Evolutionary conservation across 208 protist species (phyloP).

Genomic region (Acanthamoeba culbertsoni): DNA sequence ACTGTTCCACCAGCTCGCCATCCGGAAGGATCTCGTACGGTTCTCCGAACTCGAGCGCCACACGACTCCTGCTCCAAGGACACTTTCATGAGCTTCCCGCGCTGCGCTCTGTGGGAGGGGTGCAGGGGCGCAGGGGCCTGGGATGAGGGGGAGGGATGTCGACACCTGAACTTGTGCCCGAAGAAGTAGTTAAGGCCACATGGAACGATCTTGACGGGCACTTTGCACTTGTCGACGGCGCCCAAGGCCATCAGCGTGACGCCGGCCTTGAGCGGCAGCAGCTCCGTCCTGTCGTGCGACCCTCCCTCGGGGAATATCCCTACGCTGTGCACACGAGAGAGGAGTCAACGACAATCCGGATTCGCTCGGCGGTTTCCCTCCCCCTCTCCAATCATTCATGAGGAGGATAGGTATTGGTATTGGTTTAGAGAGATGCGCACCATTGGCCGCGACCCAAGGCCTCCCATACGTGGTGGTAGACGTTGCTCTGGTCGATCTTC

Average conservation of each 20-base stretch:
- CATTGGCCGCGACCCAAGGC: conserved; percentile 79
- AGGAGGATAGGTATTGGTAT: no score
- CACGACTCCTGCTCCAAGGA: not conserved
- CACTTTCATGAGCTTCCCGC: no score
- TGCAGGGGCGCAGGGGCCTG: not conserved
- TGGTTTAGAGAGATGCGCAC: not conserved
- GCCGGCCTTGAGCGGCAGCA: conserved; percentile 94
- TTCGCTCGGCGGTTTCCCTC: no score
- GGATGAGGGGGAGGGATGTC: conserved; percentile 85
- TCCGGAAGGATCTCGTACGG: conserved; percentile 18
- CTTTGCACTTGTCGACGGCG: conserved; percentile 85
- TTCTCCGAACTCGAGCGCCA: conserved; percentile 42
- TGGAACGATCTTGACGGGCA: conserved; percentile 88
- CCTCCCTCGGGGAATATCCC: conserved; percentile 96
- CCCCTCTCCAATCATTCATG: no score
- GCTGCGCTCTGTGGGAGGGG: no score
- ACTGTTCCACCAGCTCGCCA: conserved; percentile 39
- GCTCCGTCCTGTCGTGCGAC: conserved; percentile 92
- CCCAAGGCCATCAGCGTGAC: conserved; percentile 92
- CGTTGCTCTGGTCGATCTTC: conserved; percentile 90
- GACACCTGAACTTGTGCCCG: conserved; percentile 90
- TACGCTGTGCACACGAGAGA: conserved; percentile 81
- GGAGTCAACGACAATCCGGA: no score
- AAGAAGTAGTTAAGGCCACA: conserved; percentile 92
- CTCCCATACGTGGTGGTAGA: conserved; percentile 91